Evolutionary conservation across 2,329 filamentous ascomycete species (phyloP).

Genomic region (Calycina herbarum): DNA sequence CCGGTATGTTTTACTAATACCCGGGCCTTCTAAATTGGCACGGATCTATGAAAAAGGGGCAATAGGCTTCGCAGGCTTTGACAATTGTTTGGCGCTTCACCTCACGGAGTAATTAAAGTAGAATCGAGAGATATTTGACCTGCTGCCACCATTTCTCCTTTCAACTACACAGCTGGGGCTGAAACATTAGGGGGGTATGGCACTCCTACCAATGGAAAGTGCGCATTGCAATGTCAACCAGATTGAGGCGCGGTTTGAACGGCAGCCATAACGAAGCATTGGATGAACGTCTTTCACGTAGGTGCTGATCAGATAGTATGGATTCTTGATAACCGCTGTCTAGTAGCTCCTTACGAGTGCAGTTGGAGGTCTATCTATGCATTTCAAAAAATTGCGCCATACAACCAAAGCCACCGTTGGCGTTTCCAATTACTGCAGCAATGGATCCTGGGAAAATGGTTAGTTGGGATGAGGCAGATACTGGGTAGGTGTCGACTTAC

Average conservation of each 20-base stretch:
- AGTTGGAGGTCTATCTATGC: neutral
- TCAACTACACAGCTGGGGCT: neutral
- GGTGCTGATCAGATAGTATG: neutral
- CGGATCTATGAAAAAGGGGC: neutral
- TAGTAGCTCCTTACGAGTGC: neutral
- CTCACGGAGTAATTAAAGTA: neutral
- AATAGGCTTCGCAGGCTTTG: neutral
- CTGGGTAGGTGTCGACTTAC: constrained; percentile 42
- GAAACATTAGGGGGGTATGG: constrained; percentile 7
- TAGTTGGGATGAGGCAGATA: constrained; percentile 24
- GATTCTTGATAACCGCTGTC: constrained; percentile 1
- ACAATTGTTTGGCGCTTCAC: neutral
- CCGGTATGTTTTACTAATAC: neutral
- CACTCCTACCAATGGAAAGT: constrained; percentile 6
- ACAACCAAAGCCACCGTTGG: constrained; percentile 10
- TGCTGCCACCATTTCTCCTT: constrained; percentile 11
- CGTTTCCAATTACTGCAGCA: constrained; percentile 28
- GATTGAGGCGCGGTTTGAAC: neutral
- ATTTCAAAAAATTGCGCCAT: constrained; percentile 9
- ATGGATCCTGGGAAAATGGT: constrained; percentile 34
- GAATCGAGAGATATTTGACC: constrained; percentile 3
- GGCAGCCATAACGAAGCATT: neutral
- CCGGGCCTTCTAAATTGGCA: neutral
- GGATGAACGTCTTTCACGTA: neutral
- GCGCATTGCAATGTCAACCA: neutral